A percentile compares a stretch with the other conserved stretches of the same genome.
These are phyloP conservation scores for Fallopia convolvulus DNA, from an alignment of 148 eudicot species.

Conservation along the genomic window DNA sequence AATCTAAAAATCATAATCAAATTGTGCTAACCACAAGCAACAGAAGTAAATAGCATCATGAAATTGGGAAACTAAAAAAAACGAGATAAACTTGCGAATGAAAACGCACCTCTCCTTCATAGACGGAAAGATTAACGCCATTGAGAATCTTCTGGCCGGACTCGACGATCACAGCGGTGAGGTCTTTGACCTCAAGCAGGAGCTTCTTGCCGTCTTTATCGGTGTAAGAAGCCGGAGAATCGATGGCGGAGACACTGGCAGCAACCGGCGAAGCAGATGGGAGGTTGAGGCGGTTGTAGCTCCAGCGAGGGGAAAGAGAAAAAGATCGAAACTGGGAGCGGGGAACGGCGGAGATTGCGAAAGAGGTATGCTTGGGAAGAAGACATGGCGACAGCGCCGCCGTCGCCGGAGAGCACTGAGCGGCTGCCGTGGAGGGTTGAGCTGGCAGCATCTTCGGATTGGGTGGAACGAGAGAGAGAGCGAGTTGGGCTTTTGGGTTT, in stretches of 20 bases:
- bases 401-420: conserved; percentile 9
- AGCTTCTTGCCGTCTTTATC: conserved; percentile 34
- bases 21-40: background rate
- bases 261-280: conserved; percentile 10
- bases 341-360: conserved; percentile 16
- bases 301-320: conserved; percentile 10
- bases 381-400: background rate
- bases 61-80: background rate
- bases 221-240: conserved; percentile 35
- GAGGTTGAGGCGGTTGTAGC: background rate
- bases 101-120: conserved; percentile 74
- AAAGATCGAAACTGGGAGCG: conserved; percentile 22
- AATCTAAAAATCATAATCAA: background rate
- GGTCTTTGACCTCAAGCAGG: conserved; percentile 67
- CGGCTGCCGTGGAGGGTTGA: background rate
- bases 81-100: background rate
- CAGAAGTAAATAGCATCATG: background rate
- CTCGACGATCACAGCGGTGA: conserved; percentile 69
- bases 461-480: background rate
- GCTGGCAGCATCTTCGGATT: conserved; percentile 11
- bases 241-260: conserved; percentile 37
- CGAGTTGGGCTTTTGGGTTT: background rate
- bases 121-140: conserved; percentile 71
- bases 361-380: conserved; percentile 10
- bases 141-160: conserved; percentile 53